Base-by-base conservation (phyloP, 768 basidiomycete genomes). In the Cubamyces lactineus region DNA sequence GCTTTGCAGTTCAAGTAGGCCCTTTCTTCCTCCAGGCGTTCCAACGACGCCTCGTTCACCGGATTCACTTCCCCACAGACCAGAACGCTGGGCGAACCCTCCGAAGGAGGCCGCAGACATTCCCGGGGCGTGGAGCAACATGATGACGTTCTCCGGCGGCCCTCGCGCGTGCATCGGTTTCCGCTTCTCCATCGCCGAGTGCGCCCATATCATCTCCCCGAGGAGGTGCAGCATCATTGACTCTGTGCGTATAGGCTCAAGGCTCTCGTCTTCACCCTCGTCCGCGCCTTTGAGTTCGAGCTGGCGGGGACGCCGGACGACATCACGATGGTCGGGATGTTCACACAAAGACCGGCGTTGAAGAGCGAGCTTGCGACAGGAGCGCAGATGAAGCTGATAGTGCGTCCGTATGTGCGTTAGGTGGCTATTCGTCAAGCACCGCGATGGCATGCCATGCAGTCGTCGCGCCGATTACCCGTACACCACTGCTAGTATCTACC, bases 91-190 rank as follows among this genome's bases (percentile, higher is more conserved):
- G 88, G 69, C 73, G 15, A 65, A 75, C 7, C 48, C 38, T 6
- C 85, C 86, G 0, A 78, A 81, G 41, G 74, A 75, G 2, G 79
- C 77, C 1, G 69, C 67, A 5, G 60, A 69, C 0, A 75, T 89
- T 39, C 88, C 88, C 9, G 84, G 86, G 7, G 77, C 88, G 0
- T 87, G 82, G 81, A 78, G 82, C 17, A 80, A 86, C 66, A 67
- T 84, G 65, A 67, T 88, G 42, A 81, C 84, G 0, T 91, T 91
- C 78, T 62, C 85, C 1, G 85, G 84, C 26, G 88, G 88, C 3
- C 83, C 86, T 11, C 79, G 80, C 19, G 79, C 84, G 0, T 90
- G 88, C 59, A 88, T 89, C 30, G 86, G 87, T 0, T 88, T 83
- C 68, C 80, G 84, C 2, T 88, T 89, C 67, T 78, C 88, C 7